Evolutionary conservation across 2,329 filamentous ascomycete genomes (phyloP).

Genomic region (Trichoderma polysporum): DNA sequence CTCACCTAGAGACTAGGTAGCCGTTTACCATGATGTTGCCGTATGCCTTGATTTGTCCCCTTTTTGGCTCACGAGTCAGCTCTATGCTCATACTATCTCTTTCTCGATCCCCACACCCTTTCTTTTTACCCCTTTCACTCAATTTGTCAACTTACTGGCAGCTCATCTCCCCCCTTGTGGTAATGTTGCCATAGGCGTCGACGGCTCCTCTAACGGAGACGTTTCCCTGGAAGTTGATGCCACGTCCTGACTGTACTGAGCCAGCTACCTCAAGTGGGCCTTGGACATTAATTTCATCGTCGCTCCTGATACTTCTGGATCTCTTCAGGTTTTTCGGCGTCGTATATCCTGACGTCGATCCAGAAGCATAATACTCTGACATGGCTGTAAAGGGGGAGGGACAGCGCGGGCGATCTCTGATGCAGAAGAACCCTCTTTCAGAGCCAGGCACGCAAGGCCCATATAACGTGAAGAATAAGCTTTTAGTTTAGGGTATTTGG

Average conservation of each 20-base stretch:
- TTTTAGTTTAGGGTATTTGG: neutral
- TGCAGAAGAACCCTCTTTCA: neutral
- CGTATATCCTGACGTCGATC: constrained; percentile 28
- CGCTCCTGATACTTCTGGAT: constrained; percentile 44
- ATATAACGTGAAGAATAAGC: neutral
- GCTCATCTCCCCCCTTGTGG: constrained; percentile 42
- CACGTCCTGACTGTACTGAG: constrained; percentile 47
- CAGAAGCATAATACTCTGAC: constrained; percentile 30
- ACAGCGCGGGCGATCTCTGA: neutral
- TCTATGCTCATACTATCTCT: constrained; percentile 1
- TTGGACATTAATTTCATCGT: constrained; percentile 40
- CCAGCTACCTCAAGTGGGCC: constrained; percentile 50
- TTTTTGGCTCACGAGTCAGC: constrained; percentile 25
- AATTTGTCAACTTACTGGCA: constrained; percentile 40
- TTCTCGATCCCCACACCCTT: constrained; percentile 21
- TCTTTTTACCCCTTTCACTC: constrained; percentile 31
- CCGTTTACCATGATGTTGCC: constrained; percentile 47
- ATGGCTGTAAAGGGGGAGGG: constrained; percentile 21
- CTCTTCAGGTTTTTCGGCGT: constrained; percentile 30
- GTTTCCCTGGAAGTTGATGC: constrained; percentile 45
- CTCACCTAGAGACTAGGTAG: constrained; percentile 40
- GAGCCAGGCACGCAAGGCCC: neutral
- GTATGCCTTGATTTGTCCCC: constrained; percentile 47
- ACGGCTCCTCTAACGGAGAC: constrained; percentile 45
- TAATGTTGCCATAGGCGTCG: constrained; percentile 47